These are phyloP conservation scores for Pseudogymnoascus sp. DNA, from an alignment of 2,329 filamentous ascomycete genomes.

Conservation along the genomic window DNA sequence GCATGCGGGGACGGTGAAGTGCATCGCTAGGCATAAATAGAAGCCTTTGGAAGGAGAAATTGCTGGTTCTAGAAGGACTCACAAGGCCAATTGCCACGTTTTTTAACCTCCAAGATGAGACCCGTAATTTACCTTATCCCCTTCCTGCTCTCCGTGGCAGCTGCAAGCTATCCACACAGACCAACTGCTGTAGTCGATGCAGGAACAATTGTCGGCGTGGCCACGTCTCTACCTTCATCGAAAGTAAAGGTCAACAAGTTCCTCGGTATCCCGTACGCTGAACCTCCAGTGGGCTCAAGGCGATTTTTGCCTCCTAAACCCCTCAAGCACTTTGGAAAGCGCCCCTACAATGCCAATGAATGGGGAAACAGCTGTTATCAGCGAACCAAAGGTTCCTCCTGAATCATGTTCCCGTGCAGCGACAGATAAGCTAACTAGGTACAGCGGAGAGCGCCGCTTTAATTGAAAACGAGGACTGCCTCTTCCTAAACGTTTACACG, in stretches of 20 bases:
- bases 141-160: neutral
- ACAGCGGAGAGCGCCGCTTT: neutral
- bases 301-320: slow-evolving; percentile 11
- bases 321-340: neutral
- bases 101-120: neutral
- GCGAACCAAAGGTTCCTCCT: neutral
- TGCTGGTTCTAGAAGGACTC: neutral
- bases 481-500: slow-evolving; percentile 11
- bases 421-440: neutral
- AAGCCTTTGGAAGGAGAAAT: neutral
- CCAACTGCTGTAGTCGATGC: slow-evolving; percentile 3
- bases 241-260: slow-evolving; percentile 13
- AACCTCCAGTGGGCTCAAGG: neutral
- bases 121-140: neutral
- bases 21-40: neutral
- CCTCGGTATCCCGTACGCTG: slow-evolving; percentile 12
- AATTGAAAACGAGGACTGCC: slow-evolving; percentile 13
- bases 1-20: neutral
- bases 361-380: neutral
- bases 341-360: neutral
- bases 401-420: neutral
- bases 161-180: neutral
- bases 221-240: slow-evolving; percentile 1
- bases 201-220: neutral
- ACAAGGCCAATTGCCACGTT: neutral